These are phyloP conservation scores for Arxiozyma slooffiae DNA, from an alignment of 1,139 yeast genomes.

Conservation along the genomic window DNA sequence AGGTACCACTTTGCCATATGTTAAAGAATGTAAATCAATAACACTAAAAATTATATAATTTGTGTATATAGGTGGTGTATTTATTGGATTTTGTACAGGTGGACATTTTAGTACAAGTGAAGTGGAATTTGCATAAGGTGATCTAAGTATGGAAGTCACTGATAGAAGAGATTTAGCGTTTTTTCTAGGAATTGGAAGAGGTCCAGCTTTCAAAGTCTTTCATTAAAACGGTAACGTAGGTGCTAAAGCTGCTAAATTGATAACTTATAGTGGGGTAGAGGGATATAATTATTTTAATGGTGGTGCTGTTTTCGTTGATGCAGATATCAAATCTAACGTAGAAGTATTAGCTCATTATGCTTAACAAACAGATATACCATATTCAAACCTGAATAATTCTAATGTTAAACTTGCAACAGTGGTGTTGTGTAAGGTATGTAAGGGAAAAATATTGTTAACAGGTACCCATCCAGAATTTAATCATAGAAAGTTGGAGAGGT, in stretches of 20 bases:
- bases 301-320: conserved; percentile 77
- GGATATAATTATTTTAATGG: conserved; percentile 54
- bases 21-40: conserved; percentile 44
- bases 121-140: conserved; percentile 77
- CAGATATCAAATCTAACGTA: conserved; percentile 48
- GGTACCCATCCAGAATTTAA: conserved; percentile 90
- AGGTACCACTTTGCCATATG: conserved; percentile 85
- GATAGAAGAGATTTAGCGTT: conserved; percentile 76
- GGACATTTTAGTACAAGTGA: conserved; percentile 72
- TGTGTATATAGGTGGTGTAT: conserved; percentile 72
- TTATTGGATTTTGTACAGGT: conserved; percentile 92
- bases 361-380: conserved; percentile 40
- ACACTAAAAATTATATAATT: conserved; percentile 60
- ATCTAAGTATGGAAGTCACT: conserved; percentile 60
- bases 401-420: conserved; percentile 50
- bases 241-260: conserved; percentile 48
- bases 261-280: conserved; percentile 32
- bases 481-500: conserved; percentile 40
- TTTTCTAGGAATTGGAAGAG: conserved; percentile 74
- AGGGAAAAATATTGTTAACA: conserved; percentile 65
- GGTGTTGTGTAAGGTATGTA: conserved; percentile 56
- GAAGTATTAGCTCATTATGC: conserved; percentile 62
- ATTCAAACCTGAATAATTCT: conserved; percentile 12
- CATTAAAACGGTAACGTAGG: conserved; percentile 68
- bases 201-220: conserved; percentile 76